Percentiles rank a stretch among this genome's conserved stretches.
phyloP scores from a whole-genome alignment of 257 asterid species.

The Thymus mandschuricus region DNA sequence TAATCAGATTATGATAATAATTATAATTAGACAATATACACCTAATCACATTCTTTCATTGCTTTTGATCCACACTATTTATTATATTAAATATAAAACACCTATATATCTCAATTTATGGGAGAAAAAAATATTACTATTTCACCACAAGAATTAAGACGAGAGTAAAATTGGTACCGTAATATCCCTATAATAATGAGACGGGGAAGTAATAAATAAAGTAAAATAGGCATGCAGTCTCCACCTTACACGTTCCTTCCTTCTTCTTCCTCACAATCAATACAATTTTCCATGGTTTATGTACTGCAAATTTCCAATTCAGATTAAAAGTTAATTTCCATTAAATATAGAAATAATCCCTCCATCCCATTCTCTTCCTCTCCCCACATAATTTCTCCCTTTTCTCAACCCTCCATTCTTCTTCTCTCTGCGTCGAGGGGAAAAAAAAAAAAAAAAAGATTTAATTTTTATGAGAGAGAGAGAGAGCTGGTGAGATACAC shows the following conservation, averaged over 20 bases:
- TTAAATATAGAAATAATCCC: constrained; percentile 7
- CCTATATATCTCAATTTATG: neutral
- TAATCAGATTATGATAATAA: too few species aligned
- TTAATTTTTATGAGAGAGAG: constrained; percentile 4
- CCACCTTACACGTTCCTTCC: constrained; percentile 23
- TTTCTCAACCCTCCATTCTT: constrained; percentile 9
- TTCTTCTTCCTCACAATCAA: constrained; percentile 2
- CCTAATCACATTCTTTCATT: neutral
- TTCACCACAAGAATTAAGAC: too few species aligned
- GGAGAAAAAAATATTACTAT: neutral
- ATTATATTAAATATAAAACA: too few species aligned
- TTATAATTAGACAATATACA: neutral
- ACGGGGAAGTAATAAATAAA: neutral
- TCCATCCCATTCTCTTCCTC: constrained; percentile 14
- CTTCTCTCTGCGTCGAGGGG: neutral
- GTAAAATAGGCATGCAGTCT: constrained; percentile 9
- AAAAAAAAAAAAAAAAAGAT: neutral
- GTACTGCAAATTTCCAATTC: neutral
- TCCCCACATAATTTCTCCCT: neutral
- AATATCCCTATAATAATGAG: too few species aligned
- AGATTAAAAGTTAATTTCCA: neutral
- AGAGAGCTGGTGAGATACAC: constrained; percentile 23
- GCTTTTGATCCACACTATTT: too few species aligned
- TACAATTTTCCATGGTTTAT: neutral
- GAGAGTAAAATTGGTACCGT: too few species aligned